Conservation (phyloP, 768 basidiomycete species). For the Glaciozyma antarctica region DNA sequence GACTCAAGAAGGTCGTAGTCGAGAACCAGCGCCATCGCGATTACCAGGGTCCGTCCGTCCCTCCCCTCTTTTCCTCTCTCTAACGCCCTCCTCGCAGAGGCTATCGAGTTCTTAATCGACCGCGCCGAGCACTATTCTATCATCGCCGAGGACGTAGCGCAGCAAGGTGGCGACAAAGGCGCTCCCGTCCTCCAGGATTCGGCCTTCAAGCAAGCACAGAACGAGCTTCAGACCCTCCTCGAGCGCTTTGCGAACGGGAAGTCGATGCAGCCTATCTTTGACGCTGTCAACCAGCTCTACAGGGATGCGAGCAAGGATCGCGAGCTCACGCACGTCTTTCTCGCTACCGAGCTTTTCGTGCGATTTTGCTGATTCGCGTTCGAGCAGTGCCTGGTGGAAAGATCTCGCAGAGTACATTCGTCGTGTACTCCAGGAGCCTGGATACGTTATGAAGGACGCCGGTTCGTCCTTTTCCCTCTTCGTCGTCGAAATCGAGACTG, state of each 20-base stretch:
- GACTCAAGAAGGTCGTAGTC: slow-evolving; percentile 68
- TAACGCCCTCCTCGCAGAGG: slow-evolving; percentile 32
- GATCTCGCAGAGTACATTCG: slow-evolving; percentile 34
- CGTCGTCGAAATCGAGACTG: slow-evolving; percentile 52
- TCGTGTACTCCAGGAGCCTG: slow-evolving; percentile 34
- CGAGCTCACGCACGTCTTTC: slow-evolving; percentile 50
- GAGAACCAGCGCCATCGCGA: slow-evolving; percentile 58
- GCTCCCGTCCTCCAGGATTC: slow-evolving; percentile 46
- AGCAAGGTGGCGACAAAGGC: slow-evolving; percentile 39
- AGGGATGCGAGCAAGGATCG: slow-evolving; percentile 65
- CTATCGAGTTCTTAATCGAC: slow-evolving; percentile 45
- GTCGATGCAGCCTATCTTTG: slow-evolving; percentile 58
- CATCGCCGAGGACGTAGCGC: slow-evolving; percentile 46
- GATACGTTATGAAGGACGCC: slow-evolving; percentile 4
- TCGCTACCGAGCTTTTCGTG: neutral
- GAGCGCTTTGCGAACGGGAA: slow-evolving; percentile 79
- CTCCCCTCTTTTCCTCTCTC: too few relatives aligned
- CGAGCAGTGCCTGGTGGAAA: slow-evolving; percentile 28
- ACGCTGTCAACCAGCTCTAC: slow-evolving; percentile 61
- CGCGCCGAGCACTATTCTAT: slow-evolving; percentile 40
- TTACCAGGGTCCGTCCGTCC: slow-evolving; percentile 51
- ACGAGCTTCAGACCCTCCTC: slow-evolving; percentile 61
- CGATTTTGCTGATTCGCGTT: neutral
- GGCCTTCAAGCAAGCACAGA: slow-evolving; percentile 44
- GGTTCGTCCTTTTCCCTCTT: slow-evolving; percentile 39